Base-by-base conservation (phyloP, 2,329 filamentous ascomycete genomes). In the Geosmithia morbida region DNA sequence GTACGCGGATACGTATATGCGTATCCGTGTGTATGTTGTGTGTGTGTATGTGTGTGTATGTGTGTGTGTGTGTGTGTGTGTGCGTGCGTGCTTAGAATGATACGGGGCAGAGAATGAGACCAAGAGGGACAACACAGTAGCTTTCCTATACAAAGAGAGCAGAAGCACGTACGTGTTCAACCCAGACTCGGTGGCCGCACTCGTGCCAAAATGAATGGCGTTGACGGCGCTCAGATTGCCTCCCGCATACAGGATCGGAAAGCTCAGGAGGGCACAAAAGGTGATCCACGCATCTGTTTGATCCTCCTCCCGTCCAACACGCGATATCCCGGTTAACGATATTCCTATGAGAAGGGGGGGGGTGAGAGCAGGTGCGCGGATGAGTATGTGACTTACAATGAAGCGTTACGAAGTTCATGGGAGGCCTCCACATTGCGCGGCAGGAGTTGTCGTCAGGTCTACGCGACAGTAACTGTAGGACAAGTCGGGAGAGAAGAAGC, bases 121-220 rank as follows among this genome's bases (percentile, higher is more conserved):
- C n/a, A n/a, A n/a, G n/a, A n/a, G n/a, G n/a, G n/a, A n/a, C n/a
- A n/a, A n/a, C n/a, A n/a, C n/a, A n/a, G n/a, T n/a, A n/a, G n/a
- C n/a, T n/a, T n/a, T n/a, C n/a, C n/a, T n/a, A n/a, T n/a, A n/a
- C n/a, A n/a, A n/a, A n/a, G n/a, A n/a, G n/a, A 46, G 45, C 33
- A 39, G 44, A 41, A 41, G 26, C 37, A 58, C 65, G 44, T 49
- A 74, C 68, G 68, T 66, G 51, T 73, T 74, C 20, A 75, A 55
- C 0, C 72, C 72, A 0, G 71, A 72, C 51, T 71, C 68, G 5
- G 71, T 75, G 1, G 67, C 67, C 2, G 64, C 63, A 53, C 70
- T 74, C 49, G 62, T 65, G 16, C 70, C 69, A 39, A 74, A 69
- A 56, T 74, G 71, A 55, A 67, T 72, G 19, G 68, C 64, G 58